phyloP scores from a whole-genome alignment of 2,329 filamentous ascomycete species.

The Pseudogymnoascus sp. region DNA sequence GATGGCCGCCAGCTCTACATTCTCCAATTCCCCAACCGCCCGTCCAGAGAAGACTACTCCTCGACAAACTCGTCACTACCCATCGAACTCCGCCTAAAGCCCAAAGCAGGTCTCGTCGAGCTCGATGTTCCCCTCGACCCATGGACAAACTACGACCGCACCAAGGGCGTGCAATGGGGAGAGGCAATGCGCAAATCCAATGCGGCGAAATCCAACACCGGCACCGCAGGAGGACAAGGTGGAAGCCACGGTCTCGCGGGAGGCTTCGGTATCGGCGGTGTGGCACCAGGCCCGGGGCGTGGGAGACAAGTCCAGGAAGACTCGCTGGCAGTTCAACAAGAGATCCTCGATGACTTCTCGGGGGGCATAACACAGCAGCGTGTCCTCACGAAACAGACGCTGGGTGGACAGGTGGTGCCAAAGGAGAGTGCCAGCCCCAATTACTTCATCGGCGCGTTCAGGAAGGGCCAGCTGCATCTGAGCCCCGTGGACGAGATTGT shows the following conservation, averaged over 20 bases:
- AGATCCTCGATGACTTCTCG: constrained; percentile 47
- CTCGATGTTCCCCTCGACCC: constrained; percentile 78
- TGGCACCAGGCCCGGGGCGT: constrained; percentile 26
- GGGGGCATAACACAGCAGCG: constrained; percentile 61
- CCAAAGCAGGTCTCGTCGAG: constrained; percentile 74
- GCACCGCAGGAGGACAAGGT: constrained; percentile 48
- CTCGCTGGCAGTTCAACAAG: constrained; percentile 33
- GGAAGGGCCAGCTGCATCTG: constrained; percentile 75
- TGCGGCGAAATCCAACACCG: constrained; percentile 38
- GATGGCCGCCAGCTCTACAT: constrained; percentile 61
- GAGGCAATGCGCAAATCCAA: constrained; percentile 56
- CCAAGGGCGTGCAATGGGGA: constrained; percentile 76
- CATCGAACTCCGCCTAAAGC: constrained; percentile 72
- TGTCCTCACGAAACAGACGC: constrained; percentile 70
- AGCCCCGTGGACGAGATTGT: constrained; percentile 76
- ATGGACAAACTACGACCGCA: constrained; percentile 66
- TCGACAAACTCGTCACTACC: constrained; percentile 49
- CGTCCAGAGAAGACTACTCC: constrained; percentile 50
- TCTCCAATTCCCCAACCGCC: constrained; percentile 81
- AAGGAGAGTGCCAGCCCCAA: constrained; percentile 52
- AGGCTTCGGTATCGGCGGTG: constrained; percentile 57
- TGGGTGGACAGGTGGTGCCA: constrained; percentile 69
- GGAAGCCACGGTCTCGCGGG: constrained; percentile 64
- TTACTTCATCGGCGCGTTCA: constrained; percentile 91
- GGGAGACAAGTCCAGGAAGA: constrained; percentile 39